Evolutionary conservation across 179 eudicot species (phyloP), one percentile per base, ranked within the genome.

Genomic region (Heliamphora ciliata): DNA sequence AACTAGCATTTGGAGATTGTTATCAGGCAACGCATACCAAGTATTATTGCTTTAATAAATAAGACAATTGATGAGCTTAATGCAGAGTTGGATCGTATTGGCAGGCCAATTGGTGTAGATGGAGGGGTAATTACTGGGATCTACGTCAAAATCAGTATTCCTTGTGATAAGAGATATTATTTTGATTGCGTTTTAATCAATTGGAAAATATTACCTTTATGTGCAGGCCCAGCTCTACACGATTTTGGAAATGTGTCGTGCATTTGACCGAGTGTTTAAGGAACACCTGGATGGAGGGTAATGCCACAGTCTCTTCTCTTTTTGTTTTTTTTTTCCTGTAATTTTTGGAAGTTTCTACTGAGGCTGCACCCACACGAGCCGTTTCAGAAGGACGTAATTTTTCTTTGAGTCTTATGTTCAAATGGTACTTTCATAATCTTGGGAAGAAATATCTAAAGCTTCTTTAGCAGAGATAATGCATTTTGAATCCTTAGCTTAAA

Each of bases 221-320:
- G 2, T 82, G 79, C 93, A 96, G 99, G 99, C 99, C 81, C 99
- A 96, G 81, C 87, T 96, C 58, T 96, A 92, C 84, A 96, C 94
- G 48, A 96, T 96, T 80, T 87, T 96, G 90, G 99, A 94, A 86
- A 86, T 96, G 96, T 94, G 99, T 63, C 98, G 99, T 82, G 99
- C 99, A 80, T 96, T 96, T 90, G 99, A 96, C 83, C 91, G 90
- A 73, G 87, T 94, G 51, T 96, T 96, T 76, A 96, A 89, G 88
- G 99, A 96, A 87, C 97, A 96, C 87, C 92, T 96, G 50, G 99
- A 96, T 90, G 99, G 99, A 91, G 99, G 99, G 99, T 96, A 96
- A 88, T 64, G 61, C 78, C 66, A 17, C 24, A 31, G 64, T 58
- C 52, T 66, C 8, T 77, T 44, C 15, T 76, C 47, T 21, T 40